phyloP scores from a whole-genome alignment of 257 asterid species.

The Fraxinus quadrangulata region DNA sequence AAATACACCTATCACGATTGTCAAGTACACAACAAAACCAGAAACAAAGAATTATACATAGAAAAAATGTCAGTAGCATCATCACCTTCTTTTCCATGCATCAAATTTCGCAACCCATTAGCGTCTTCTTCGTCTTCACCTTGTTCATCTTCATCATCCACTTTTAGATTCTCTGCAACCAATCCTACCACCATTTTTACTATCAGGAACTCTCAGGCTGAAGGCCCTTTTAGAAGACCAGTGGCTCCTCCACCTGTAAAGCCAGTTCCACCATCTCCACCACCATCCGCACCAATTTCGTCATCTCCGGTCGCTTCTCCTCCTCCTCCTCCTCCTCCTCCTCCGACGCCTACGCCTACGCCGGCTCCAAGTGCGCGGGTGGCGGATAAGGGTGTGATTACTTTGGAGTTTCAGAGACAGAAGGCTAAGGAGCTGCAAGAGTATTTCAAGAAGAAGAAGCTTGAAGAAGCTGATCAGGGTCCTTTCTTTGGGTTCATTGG shows the following conservation, averaged over 20 bases:
- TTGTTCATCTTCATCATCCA: constrained; percentile 40
- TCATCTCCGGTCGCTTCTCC: constrained; percentile 33
- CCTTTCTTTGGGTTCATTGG: constrained; percentile 91
- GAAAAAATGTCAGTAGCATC: constrained; percentile 60
- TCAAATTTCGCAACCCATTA: constrained; percentile 39
- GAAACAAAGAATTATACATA: background rate
- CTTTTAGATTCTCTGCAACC: constrained; percentile 48
- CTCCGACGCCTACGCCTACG: constrained; percentile 35
- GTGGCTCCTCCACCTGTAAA: constrained; percentile 77
- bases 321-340: too few relatives aligned
- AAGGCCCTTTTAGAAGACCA: constrained; percentile 90
- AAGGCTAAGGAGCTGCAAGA: constrained; percentile 94
- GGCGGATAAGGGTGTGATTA: constrained; percentile 52
- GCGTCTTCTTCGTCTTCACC: constrained; percentile 35
- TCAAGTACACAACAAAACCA: constrained; percentile 8
- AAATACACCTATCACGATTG: background rate
- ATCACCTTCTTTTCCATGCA: constrained; percentile 59
- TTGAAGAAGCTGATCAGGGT: constrained; percentile 78
- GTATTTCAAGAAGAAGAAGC: constrained; percentile 89
- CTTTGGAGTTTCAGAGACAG: constrained; percentile 92
- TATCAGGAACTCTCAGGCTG: constrained; percentile 73
- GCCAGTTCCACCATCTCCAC: constrained; percentile 67
- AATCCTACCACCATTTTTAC: constrained; percentile 32
- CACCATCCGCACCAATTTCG: constrained; percentile 27
- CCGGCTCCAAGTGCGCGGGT: constrained; percentile 43